Percentiles rank a stretch among this genome's conserved stretches.
Conservation (phyloP, 2,329 filamentous ascomycete species). For the Daldinia sp. region DNA sequence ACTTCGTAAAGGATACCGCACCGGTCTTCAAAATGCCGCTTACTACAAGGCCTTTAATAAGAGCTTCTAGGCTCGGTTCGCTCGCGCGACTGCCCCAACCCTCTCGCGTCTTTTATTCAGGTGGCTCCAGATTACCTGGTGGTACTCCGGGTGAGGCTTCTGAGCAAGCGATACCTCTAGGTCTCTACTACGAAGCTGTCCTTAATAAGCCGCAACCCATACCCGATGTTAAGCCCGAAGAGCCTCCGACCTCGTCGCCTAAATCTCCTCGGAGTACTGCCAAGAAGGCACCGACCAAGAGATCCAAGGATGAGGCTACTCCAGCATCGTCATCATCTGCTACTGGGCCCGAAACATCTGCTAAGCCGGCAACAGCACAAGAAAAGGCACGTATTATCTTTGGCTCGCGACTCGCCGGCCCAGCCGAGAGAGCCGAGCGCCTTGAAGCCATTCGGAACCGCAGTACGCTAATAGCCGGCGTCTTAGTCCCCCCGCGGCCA, state of each 20-base stretch:
- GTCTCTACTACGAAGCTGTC: constrained; percentile 67
- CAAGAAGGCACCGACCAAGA: constrained; percentile 39
- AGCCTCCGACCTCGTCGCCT: constrained; percentile 53
- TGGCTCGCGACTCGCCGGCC: constrained; percentile 78
- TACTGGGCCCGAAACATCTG: constrained; percentile 48
- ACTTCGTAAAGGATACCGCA: neutral
- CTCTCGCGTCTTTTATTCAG: constrained; percentile 38
- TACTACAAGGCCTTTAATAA: constrained; percentile 38
- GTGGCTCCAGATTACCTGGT: constrained; percentile 39
- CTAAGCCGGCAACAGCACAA: constrained; percentile 56
- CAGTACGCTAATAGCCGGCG: constrained; percentile 75
- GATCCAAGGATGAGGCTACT: constrained; percentile 34
- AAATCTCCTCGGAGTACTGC: constrained; percentile 42
- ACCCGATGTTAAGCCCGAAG: constrained; percentile 53
- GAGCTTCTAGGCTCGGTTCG: constrained; percentile 38
- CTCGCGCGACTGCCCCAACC: constrained; percentile 28
- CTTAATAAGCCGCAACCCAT: constrained; percentile 57
- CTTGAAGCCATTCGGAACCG: constrained; percentile 64
- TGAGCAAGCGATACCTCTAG: constrained; percentile 60
- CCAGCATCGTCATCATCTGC: constrained; percentile 40
- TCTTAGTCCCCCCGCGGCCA: constrained; percentile 83
- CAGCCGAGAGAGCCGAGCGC: constrained; percentile 71
- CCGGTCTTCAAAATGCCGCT: constrained; percentile 35
- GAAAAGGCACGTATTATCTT: constrained; percentile 77
- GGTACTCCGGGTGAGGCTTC: constrained; percentile 43